These are phyloP conservation scores for Aspergillus sp. DNA, from an alignment of 2,329 filamentous ascomycete species.

Conservation along the genomic window DNA sequence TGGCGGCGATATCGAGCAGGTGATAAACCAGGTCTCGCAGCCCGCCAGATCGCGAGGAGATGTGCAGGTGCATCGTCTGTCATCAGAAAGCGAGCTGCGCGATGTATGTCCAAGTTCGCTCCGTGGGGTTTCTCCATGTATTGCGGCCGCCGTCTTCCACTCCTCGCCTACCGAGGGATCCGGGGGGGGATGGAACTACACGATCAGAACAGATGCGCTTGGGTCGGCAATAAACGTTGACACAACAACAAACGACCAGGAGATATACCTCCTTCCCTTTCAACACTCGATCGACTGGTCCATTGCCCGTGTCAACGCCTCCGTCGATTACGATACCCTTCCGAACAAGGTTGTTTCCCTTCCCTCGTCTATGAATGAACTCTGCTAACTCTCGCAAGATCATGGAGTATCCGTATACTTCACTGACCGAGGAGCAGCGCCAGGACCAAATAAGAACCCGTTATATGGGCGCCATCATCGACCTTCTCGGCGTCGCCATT, in stretches of 20 bases:
- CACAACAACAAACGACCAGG: constrained; percentile 58
- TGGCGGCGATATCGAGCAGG: constrained; percentile 60
- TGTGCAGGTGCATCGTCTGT: constrained; percentile 43
- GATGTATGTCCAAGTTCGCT: constrained; percentile 55
- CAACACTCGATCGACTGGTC: constrained; percentile 68
- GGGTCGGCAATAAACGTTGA: constrained; percentile 56
- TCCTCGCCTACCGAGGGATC: constrained; percentile 64
- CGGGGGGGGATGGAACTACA: constrained; percentile 72
- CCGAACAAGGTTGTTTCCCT: constrained; percentile 23
- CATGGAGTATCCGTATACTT: constrained; percentile 69
- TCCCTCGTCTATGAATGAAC: background rate
- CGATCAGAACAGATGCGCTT: constrained; percentile 64
- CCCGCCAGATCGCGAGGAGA: constrained; percentile 43
- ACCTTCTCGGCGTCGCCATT: constrained; percentile 68
- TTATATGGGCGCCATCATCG: constrained; percentile 66
- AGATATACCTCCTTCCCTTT: constrained; percentile 70
- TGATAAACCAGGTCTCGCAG: constrained; percentile 56
- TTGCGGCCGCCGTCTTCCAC: constrained; percentile 63
- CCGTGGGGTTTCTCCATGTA: constrained; percentile 61
- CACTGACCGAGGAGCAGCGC: constrained; percentile 57
- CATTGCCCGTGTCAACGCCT: constrained; percentile 51
- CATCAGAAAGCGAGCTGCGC: constrained; percentile 49
- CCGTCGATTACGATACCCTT: constrained; percentile 30
- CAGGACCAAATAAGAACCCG: constrained; percentile 53
- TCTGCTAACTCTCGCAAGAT: constrained; percentile 13